Evolutionary conservation across 139 green algal species (phyloP).

Genomic region (Chlamydomonas applanata): DNA sequence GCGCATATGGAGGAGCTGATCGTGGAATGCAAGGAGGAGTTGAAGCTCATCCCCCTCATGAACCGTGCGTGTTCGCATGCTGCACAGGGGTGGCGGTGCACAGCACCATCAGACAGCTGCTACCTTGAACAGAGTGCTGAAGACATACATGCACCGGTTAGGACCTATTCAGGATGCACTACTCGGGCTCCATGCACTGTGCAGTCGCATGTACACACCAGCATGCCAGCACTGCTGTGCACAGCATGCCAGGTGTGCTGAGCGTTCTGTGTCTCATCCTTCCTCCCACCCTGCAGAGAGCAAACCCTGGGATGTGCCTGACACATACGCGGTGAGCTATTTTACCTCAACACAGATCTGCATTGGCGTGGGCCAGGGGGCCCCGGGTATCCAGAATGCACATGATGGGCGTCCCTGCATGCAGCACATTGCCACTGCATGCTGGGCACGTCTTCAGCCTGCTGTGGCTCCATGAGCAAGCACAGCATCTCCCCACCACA

Average conservation of each 20-base stretch:
- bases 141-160: background rate
- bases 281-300: conserved; percentile 3
- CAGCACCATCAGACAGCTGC: background rate
- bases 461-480: too few species aligned
- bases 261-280: background rate
- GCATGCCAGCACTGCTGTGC: background rate
- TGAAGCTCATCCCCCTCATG: conserved; percentile 42
- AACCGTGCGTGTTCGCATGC: conserved; percentile 32
- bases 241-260: background rate
- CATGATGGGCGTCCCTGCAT: too few species aligned
- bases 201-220: background rate
- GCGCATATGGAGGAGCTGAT: conserved; percentile 60
- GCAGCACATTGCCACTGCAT: background rate
- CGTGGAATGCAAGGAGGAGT: conserved; percentile 48
- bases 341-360: too few species aligned
- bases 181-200: background rate
- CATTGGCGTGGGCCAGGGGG: too few species aligned
- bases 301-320: conserved; percentile 15
- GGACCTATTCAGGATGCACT: background rate
- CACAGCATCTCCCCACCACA: background rate
- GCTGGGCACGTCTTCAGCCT: too few species aligned
- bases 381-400: too few species aligned
- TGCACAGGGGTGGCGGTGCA: background rate
- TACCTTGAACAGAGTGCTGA: background rate
- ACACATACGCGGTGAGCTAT: background rate